Percentiles rank a stretch among this genome's conserved stretches.
phyloP scores from a whole-genome alignment of 495 filamentous ascomycete genomes.

The Lasiosphaeria ovina region DNA sequence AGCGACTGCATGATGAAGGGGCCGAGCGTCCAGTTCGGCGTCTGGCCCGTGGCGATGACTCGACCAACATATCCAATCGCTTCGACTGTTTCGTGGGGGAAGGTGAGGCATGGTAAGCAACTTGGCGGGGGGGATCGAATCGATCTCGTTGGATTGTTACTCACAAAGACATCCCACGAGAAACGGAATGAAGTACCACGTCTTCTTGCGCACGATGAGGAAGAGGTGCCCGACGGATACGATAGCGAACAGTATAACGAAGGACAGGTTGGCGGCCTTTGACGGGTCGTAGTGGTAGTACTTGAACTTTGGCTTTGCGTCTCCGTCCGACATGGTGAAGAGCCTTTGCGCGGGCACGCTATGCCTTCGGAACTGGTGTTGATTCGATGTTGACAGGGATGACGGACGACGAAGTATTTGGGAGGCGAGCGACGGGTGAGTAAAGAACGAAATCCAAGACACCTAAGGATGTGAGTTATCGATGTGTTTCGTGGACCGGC shows the following conservation, averaged over 20 bases:
- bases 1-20: constrained; percentile 39
- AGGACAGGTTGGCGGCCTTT: constrained; percentile 47
- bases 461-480: too few relatives aligned
- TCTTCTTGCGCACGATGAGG: constrained; percentile 46
- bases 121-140: background rate
- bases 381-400: too few relatives aligned
- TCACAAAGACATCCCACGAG: constrained; percentile 57
- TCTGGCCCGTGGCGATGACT: constrained; percentile 34
- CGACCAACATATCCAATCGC: constrained; percentile 59
- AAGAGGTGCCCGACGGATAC: constrained; percentile 46
- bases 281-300: constrained; percentile 52
- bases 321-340: background rate
- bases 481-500: too few relatives aligned
- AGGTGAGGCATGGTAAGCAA: background rate
- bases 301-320: constrained; percentile 18
- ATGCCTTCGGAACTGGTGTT: too few relatives aligned
- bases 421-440: background rate
- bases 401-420: too few relatives aligned
- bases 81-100: constrained; percentile 45
- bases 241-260: constrained; percentile 50
- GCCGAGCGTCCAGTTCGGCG: constrained; percentile 29
- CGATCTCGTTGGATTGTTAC: constrained; percentile 16
- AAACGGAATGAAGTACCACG: constrained; percentile 63
- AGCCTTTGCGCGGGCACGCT: background rate
- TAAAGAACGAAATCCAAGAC: background rate